phyloP scores from a whole-genome alignment of 2,329 filamentous ascomycete species.

The Talaromyces sp. region DNA sequence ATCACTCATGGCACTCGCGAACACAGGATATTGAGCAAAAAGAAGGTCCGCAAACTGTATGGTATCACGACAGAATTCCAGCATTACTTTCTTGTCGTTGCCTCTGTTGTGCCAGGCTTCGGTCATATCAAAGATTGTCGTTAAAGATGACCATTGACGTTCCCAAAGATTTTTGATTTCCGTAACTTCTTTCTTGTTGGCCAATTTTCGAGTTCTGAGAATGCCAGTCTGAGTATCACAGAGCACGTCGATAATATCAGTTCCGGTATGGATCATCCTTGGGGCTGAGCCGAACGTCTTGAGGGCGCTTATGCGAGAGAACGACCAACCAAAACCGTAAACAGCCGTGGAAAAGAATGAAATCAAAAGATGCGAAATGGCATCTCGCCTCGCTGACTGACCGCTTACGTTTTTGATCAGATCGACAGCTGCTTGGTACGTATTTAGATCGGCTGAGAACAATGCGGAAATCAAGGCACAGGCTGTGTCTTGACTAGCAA shows the following conservation, averaged over 20 bases:
- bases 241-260: slow-evolving; percentile 60
- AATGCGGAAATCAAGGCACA: slow-evolving; percentile 73
- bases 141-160: slow-evolving; percentile 75
- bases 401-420: slow-evolving; percentile 78
- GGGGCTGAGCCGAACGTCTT: slow-evolving; percentile 58
- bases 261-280: slow-evolving; percentile 58
- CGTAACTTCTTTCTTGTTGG: slow-evolving; percentile 57
- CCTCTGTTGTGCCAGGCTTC: slow-evolving; percentile 71
- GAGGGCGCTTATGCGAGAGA: slow-evolving; percentile 54
- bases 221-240: slow-evolving; percentile 62
- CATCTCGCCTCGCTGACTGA: slow-evolving; percentile 60
- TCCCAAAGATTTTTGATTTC: slow-evolving; percentile 77
- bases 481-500: slow-evolving; percentile 63
- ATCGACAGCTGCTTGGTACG: slow-evolving; percentile 75
- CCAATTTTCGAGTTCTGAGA: slow-evolving; percentile 56
- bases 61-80: slow-evolving; percentile 87
- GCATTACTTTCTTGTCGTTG: slow-evolving; percentile 74
- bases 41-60: slow-evolving; percentile 90
- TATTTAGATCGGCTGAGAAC: slow-evolving; percentile 72
- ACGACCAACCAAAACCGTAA: slow-evolving; percentile 54
- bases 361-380: slow-evolving; percentile 58
- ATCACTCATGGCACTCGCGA: slow-evolving; percentile 65
- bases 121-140: slow-evolving; percentile 75
- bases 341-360: slow-evolving; percentile 56
- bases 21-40: slow-evolving; percentile 78